phyloP scores from a whole-genome alignment of 768 basidiomycete genomes.

The Asterophora parasitica region DNA sequence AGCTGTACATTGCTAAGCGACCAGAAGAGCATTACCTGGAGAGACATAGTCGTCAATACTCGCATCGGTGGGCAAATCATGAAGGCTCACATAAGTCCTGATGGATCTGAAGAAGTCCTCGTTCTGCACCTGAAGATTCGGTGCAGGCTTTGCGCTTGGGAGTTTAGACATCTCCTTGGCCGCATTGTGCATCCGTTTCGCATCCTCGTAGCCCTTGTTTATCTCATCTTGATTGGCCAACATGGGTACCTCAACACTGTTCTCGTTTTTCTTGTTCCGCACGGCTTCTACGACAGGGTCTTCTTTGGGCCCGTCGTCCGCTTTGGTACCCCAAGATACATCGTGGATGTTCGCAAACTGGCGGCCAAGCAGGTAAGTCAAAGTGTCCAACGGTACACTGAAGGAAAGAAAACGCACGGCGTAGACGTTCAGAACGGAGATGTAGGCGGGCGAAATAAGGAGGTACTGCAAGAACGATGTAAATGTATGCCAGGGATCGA shows the following conservation, averaged over 20 bases:
- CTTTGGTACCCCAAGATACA: slow-evolving; percentile 95
- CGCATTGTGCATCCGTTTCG: slow-evolving; percentile 73
- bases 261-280: slow-evolving; percentile 54
- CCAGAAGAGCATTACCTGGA: slow-evolving; percentile 77
- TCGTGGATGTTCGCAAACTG: slow-evolving; percentile 88
- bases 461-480: slow-evolving; percentile 91
- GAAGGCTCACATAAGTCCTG: slow-evolving; percentile 69
- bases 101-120: slow-evolving; percentile 89
- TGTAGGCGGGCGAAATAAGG: slow-evolving; percentile 91
- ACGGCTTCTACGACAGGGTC: slow-evolving; percentile 64
- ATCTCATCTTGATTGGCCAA: slow-evolving; percentile 88
- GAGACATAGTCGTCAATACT: slow-evolving; percentile 14
- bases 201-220: slow-evolving; percentile 87
- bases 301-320: slow-evolving; percentile 79
- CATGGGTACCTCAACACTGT: slow-evolving; percentile 83
- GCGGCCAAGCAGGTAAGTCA: background rate
- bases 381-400: background rate
- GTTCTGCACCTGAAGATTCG: slow-evolving; percentile 57
- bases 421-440: slow-evolving; percentile 90
- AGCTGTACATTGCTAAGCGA: slow-evolving; percentile 69
- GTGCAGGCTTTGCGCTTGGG: slow-evolving; percentile 62
- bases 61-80: background rate
- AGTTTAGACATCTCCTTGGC: too few species aligned
- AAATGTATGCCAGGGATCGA: slow-evolving; percentile 98
- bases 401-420: slow-evolving; percentile 40